Evolutionary conservation across 331 rosid species (phyloP).

Genomic region (Pyracantha coccinea): DNA sequence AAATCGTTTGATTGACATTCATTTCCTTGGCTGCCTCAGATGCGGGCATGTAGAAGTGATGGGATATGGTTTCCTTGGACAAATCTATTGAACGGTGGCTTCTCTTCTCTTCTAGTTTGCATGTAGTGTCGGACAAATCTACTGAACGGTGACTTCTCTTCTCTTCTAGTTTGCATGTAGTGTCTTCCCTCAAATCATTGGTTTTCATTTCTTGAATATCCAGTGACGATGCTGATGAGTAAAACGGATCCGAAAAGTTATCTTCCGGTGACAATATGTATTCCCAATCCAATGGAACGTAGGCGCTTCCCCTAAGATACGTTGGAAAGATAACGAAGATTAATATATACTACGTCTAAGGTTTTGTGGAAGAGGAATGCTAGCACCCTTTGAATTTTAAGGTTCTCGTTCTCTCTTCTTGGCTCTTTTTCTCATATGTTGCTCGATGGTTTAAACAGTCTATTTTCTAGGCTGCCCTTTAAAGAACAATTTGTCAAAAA

Average conservation of each 20-base stretch:
- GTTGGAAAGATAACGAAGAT: neutral
- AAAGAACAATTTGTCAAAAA: no score
- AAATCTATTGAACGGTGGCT: slow-evolving; percentile 17
- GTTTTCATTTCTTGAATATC: neutral
- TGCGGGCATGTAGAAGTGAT: slow-evolving; percentile 61
- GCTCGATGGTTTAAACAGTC: no score
- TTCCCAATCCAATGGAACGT: neutral
- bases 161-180: neutral
- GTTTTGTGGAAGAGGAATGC: no score
- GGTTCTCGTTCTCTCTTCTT: no score
- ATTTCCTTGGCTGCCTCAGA: slow-evolving; percentile 60
- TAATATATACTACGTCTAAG: no score
- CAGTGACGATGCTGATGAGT: neutral
- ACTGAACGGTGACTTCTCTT: slow-evolving; percentile 6
- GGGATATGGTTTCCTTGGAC: slow-evolving; percentile 33
- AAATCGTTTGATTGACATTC: slow-evolving; percentile 51
- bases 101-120: neutral
- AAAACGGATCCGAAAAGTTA: neutral
- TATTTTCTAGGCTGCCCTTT: no score
- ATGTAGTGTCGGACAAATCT: slow-evolving; percentile 14
- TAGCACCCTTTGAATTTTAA: no score
- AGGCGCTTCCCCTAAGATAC: neutral
- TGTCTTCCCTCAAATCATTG: neutral
- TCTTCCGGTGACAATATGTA: neutral
- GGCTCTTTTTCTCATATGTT: no score